Percentiles rank a stretch among this genome's conserved stretches.
Evolutionary conservation across 2,329 filamentous ascomycete species (phyloP).

Genomic region (Penicillium corylophilum): DNA sequence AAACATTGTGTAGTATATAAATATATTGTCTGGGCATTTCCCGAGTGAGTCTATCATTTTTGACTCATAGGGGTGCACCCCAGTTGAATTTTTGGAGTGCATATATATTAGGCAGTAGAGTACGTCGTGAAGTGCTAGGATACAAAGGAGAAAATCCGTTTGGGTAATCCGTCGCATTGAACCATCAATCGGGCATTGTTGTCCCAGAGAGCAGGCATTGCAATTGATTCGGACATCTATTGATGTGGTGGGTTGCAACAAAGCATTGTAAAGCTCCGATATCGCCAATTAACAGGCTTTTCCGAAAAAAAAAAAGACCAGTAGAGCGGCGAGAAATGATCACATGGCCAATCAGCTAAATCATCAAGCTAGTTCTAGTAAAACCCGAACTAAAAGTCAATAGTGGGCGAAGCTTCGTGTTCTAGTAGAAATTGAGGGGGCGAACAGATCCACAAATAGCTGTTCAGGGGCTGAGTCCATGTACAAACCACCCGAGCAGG

Average conservation of each 20-base stretch:
- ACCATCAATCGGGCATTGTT: neutral
- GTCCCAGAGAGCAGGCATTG: neutral
- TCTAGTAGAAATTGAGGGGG: neutral
- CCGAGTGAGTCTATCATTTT: too few relatives aligned
- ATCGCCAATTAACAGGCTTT: neutral
- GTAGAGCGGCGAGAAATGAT: neutral
- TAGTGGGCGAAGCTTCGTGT: neutral
- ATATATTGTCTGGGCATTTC: too few relatives aligned
- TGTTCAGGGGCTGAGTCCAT: neutral
- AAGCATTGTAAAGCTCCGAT: neutral
- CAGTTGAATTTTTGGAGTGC: too few relatives aligned
- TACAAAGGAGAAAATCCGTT: too few relatives aligned
- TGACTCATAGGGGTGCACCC: too few relatives aligned
- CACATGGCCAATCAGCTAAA: neutral
- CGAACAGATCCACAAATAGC: neutral
- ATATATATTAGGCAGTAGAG: too few relatives aligned
- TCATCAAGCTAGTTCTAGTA: neutral
- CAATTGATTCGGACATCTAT: neutral
- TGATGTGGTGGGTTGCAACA: neutral
- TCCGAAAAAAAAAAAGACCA: neutral
- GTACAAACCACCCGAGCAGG: neutral
- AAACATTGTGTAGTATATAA: too few relatives aligned
- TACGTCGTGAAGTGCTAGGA: too few relatives aligned
- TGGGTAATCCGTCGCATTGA: neutral
- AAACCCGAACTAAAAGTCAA: neutral